A percentile compares a stretch with the other conserved stretches of the same genome.
Evolutionary conservation across 129 eudicot species (phyloP).

Genomic region (Gnaphalium uliginosum): DNA sequence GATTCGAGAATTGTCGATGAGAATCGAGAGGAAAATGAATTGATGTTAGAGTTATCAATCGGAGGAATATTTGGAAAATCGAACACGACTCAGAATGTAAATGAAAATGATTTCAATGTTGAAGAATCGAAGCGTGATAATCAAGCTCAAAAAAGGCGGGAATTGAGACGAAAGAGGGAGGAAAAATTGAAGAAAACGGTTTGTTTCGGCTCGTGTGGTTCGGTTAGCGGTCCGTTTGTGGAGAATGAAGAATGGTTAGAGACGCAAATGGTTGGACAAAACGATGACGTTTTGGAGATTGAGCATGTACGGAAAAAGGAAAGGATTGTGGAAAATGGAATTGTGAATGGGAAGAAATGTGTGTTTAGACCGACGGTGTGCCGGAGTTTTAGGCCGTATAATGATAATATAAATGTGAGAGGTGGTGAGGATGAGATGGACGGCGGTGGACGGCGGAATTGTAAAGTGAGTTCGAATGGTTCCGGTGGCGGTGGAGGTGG

Average conservation of each 20-base stretch:
- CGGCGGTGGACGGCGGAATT: conserved; percentile 9
- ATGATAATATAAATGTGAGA: conserved; percentile 2
- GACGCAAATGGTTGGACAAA: not conserved
- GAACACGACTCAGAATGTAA: conserved; percentile 4
- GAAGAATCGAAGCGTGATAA: conserved; percentile 36
- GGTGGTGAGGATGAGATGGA: conserved; percentile 1
- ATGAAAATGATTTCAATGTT: conserved; percentile 13
- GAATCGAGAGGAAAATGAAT: conserved; percentile 42
- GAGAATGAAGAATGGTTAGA: conserved; percentile 20
- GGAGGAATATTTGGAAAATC: conserved; percentile 47
- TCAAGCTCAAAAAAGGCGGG: conserved; percentile 48
- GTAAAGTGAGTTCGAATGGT: conserved; percentile 27
- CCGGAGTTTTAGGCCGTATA: conserved; percentile 38
- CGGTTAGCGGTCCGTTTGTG: conserved; percentile 14
- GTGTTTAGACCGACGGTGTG: conserved; percentile 25
- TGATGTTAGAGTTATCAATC: conserved; percentile 64
- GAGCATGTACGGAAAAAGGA: conserved; percentile 38
- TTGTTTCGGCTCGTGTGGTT: conserved; percentile 28
- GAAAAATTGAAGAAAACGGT: conserved; percentile 34
- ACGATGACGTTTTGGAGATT: conserved; percentile 21
- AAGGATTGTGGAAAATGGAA: conserved; percentile 17
- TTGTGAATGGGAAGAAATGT: not conserved
- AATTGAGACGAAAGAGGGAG: conserved; percentile 42
- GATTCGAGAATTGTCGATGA: conserved; percentile 16
- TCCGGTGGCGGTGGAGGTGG: conserved; percentile 27